Evolutionary conservation across 2,329 filamentous ascomycete species (phyloP), one percentile per base, ranked within the genome.

Genomic region (Tolypocladium tundrense): DNA sequence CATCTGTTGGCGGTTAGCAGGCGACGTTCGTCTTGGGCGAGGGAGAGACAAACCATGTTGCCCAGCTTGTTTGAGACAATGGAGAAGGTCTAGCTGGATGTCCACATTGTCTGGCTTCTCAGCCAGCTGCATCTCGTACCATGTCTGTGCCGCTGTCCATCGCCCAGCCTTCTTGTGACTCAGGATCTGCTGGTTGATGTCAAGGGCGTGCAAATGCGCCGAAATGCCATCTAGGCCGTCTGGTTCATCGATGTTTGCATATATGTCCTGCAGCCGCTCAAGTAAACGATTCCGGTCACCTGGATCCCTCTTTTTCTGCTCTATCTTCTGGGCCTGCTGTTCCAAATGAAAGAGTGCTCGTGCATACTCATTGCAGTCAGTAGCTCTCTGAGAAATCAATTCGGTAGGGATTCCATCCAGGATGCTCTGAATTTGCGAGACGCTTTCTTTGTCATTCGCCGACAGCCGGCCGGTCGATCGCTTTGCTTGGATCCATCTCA

Each of bases 191-290:
- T 97, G 93, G 60, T 96, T 89, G 54, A 97, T 87, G 63, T 95
- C 90, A n/a, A 97, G 77, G 13, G 91, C 85, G 59, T 88, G 88
- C 3, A 97, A 77, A 69, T 94, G 88, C 24, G 91, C 86, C 1
- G 93, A 96, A 60, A 99, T 93, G 3, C 94, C 94, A 69, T 97
- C 92, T 40, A 99, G 86, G 1, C 93, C 92, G 71, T 99, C 94
- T 0, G 94, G 95, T 66, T 99, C 94, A 67, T 99, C 94, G 60
- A 99, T 97, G 65, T 97, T 89, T 1, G 91, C 90, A 71, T 99
- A 99, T 21, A 99, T 96, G 56, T 93, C 87, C 68, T 97, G 93
- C 31, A 99, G 77, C 60, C 87, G 84, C 63, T 91, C 84, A 60
- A 95, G 82, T 4, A 94, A 78, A 31, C 84, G 79, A 56, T 88